These are phyloP conservation scores for Fusarium equiseti DNA, from an alignment of 2,329 filamentous ascomycete species.

Conservation along the genomic window DNA sequence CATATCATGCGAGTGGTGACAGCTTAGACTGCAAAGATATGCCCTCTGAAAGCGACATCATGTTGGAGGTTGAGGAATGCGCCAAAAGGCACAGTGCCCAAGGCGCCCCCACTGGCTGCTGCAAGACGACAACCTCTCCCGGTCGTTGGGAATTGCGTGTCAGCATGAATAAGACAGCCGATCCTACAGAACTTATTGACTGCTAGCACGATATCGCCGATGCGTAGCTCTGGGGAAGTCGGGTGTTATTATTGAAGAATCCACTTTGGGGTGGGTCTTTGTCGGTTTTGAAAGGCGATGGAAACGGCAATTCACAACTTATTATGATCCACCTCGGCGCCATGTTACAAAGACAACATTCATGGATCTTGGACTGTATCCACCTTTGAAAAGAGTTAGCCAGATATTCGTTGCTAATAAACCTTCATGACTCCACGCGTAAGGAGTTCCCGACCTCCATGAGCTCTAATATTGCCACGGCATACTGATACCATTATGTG, in stretches of 20 bases:
- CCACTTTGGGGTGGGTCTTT: not conserved
- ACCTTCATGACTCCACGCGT: too few species aligned
- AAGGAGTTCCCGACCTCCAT: too few species aligned
- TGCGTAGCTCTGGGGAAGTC: not conserved
- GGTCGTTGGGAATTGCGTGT: not conserved
- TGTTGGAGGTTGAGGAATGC: not conserved
- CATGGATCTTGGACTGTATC: too few species aligned
- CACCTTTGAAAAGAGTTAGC: too few species aligned
- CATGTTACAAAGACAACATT: too few species aligned
- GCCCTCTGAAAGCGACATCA: not conserved
- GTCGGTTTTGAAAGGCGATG: not conserved
- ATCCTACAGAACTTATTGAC: not conserved
- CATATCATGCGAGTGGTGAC: not conserved
- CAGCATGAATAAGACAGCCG: not conserved
- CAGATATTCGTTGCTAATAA: too few species aligned
- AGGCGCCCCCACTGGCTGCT: not conserved
- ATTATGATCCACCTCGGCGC: fast-evolving
- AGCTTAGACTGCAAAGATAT: not conserved
- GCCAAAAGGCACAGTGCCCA: not conserved
- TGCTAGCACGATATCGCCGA: not conserved
- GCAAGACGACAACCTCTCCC: not conserved
- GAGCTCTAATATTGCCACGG: too few species aligned
- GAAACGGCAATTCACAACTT: not conserved
- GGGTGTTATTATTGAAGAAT: not conserved
- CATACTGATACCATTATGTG: too few species aligned